Evolutionary conservation across 2,329 filamentous ascomycete species (phyloP).

Genomic region (Tolypocladium paradoxum): DNA sequence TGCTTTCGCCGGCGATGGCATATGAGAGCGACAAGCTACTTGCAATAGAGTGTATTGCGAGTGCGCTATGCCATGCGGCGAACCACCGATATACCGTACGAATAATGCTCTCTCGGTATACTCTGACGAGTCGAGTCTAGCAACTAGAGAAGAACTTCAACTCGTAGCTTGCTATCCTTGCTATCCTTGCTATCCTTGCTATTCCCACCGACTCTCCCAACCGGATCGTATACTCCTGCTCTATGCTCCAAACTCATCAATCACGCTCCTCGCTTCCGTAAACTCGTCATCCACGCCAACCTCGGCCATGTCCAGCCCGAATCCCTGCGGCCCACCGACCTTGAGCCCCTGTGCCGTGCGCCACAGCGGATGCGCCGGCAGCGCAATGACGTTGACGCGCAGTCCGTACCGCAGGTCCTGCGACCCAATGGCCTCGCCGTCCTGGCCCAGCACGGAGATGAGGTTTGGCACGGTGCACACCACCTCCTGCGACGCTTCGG

Average conservation of each 20-base stretch:
- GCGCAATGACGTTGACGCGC: slow-evolving; percentile 36
- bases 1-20: background rate
- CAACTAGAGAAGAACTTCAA: too few relatives aligned
- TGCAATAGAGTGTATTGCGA: too few relatives aligned
- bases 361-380: slow-evolving; percentile 40
- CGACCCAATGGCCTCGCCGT: slow-evolving; percentile 38
- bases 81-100: too few relatives aligned
- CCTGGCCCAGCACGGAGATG: slow-evolving; percentile 26
- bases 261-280: slow-evolving; percentile 1
- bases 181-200: too few relatives aligned
- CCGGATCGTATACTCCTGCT: too few relatives aligned
- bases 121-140: too few relatives aligned
- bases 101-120: too few relatives aligned
- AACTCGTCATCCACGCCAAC: slow-evolving; percentile 2
- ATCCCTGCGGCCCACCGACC: slow-evolving; percentile 22
- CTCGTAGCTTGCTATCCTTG: too few relatives aligned
- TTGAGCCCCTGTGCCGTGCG: slow-evolving; percentile 24
- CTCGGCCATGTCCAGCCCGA: slow-evolving; percentile 10
- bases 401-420: slow-evolving; percentile 40
- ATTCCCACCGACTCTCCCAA: too few relatives aligned
- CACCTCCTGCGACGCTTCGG: slow-evolving; percentile 17
- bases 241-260: slow-evolving; percentile 5
- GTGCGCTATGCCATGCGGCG: too few relatives aligned
- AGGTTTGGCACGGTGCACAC: slow-evolving; percentile 25
- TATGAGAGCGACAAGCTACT: too few relatives aligned